A percentile compares a stretch with the other conserved stretches of the same genome.
Conservation (phyloP, 179 eudicot species). For the Silene vulgaris region DNA sequence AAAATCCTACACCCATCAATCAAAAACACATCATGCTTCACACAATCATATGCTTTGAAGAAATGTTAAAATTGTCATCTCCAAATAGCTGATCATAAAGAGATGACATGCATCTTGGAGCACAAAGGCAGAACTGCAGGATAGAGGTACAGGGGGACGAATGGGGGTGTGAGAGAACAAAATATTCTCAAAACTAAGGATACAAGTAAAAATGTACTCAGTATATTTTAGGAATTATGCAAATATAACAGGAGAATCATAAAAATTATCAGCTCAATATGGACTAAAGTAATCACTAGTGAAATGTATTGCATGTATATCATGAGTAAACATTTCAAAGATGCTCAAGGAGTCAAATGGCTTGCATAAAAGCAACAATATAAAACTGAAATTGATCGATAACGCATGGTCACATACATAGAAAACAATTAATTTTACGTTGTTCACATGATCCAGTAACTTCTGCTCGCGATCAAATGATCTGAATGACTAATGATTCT, state of each 20-base stretch:
- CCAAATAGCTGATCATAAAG: not conserved
- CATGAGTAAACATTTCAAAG: not conserved
- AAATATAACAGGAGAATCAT: not conserved
- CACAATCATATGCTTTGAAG: not conserved
- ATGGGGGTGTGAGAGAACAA: not conserved
- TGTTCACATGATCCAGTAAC: not conserved
- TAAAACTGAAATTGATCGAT: not conserved
- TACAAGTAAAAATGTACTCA: not conserved
- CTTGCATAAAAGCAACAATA: not conserved
- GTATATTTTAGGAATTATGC: not conserved
- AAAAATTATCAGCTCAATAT: not conserved
- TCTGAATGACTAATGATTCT: not conserved
- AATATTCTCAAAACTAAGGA: not conserved
- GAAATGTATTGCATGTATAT: too few relatives aligned
- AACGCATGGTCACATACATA: not conserved
- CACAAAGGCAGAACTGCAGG: not conserved
- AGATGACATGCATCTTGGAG: not conserved
- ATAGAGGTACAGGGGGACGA: not conserved
- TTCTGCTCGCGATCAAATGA: not conserved
- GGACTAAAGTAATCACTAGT: not conserved
- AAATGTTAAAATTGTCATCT: not conserved
- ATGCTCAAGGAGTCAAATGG: not conserved
- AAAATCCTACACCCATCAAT: conserved; percentile 1
- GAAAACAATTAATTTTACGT: not conserved
- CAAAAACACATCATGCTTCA: not conserved